phyloP scores from a whole-genome alignment of 2,329 filamentous ascomycete species.

The Verticillium isaacii region DNA sequence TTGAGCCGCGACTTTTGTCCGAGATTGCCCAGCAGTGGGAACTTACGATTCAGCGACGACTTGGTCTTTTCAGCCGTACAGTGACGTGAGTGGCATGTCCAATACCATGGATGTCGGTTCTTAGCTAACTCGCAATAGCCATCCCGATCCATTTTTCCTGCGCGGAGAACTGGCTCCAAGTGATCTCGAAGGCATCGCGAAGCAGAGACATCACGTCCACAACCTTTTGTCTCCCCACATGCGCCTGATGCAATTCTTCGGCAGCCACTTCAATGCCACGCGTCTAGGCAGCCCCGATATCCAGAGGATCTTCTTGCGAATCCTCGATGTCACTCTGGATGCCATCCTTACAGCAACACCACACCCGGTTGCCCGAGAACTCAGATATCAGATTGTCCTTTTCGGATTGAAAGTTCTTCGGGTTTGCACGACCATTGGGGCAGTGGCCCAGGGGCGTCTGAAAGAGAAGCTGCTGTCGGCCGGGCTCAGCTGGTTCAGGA shows the following conservation, averaged over 20 bases:
- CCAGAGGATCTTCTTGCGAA: conserved; percentile 74
- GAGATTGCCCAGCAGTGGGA: conserved; percentile 94
- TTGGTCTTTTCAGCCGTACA: conserved; percentile 74
- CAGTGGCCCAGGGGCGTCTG: conserved; percentile 67
- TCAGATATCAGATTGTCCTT: conserved; percentile 84
- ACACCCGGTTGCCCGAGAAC: conserved; percentile 85
- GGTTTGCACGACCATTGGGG: conserved; percentile 62
- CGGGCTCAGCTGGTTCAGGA: conserved; percentile 82
- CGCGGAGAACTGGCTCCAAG: conserved; percentile 92
- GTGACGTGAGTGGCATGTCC: conserved; percentile 48
- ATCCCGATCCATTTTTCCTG: conserved; percentile 83
- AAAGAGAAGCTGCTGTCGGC: conserved; percentile 88
- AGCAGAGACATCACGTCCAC: conserved; percentile 73
- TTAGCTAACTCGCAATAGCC: conserved; percentile 30
- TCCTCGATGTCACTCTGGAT: conserved; percentile 74
- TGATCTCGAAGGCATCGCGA: conserved; percentile 69
- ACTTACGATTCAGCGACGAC: conserved; percentile 67
- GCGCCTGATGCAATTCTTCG: conserved; percentile 80
- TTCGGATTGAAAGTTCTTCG: conserved; percentile 76
- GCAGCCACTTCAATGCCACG: conserved; percentile 91
- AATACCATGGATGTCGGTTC: not conserved
- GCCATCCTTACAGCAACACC: conserved; percentile 65
- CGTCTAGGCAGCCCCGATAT: conserved; percentile 79
- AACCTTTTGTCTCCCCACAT: conserved; percentile 84
- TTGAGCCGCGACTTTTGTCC: conserved; percentile 79